Evolutionary conservation across 345 rosid species (phyloP).

Genomic region (Hibiscus syriacus): DNA sequence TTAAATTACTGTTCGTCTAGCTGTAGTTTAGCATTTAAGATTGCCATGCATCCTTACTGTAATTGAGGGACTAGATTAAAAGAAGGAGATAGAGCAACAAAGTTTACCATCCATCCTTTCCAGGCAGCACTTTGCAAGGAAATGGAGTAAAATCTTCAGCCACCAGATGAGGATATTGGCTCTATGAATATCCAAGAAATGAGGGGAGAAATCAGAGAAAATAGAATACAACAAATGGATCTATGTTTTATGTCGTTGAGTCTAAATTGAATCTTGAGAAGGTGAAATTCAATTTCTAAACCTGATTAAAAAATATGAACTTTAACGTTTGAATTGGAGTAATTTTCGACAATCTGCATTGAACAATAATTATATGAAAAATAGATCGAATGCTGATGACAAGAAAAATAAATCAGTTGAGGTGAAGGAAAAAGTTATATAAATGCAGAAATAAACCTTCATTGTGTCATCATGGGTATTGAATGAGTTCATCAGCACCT

Average conservation of each 20-base stretch:
- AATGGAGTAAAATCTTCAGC: conserved; percentile 58
- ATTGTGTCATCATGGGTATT: too few species aligned
- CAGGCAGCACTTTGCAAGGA: conserved; percentile 81
- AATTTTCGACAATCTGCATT: too few species aligned
- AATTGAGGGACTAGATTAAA: conserved; percentile 31
- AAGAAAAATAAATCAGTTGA: too few species aligned
- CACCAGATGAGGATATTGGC: conserved; percentile 99
- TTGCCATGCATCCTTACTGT: too few species aligned
- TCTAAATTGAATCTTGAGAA: too few species aligned
- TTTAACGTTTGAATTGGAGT: conserved; percentile 30
- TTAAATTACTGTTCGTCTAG: background rate
- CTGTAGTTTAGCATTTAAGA: conserved; percentile 67
- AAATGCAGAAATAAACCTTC: too few species aligned
- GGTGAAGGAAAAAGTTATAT: too few species aligned
- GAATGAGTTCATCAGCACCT: too few species aligned
- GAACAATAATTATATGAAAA: background rate
- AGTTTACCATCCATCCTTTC: conserved; percentile 99
- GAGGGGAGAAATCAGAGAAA: background rate
- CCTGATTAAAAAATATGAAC: conserved; percentile 98
- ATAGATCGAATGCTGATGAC: background rate
- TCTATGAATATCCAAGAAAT: conserved; percentile 34
- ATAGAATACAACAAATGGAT: background rate
- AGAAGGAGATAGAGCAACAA: too few species aligned
- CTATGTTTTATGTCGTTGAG: background rate
- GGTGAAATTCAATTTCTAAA: background rate